Conservation (phyloP, 106 monocot genomes). For the Narthecium ossifragum region DNA sequence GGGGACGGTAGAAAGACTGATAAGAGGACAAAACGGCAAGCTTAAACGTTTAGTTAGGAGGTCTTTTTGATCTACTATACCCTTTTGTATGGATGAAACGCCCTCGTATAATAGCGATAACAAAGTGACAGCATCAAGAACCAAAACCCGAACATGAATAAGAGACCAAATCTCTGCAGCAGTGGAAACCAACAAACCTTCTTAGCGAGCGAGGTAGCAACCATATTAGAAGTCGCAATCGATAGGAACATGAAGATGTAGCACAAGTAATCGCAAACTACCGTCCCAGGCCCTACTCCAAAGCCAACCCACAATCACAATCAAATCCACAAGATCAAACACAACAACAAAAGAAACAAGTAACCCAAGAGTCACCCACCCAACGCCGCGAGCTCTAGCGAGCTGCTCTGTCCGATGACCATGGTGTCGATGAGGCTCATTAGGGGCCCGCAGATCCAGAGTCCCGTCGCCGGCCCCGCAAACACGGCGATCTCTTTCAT, state of each 20-base stretch:
- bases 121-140: no score
- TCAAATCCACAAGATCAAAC: background rate
- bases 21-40: no score
- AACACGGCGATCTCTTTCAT: slow-evolving; percentile 80
- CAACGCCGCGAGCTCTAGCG: slow-evolving; percentile 82
- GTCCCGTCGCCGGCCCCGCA: slow-evolving; percentile 77
- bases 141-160: background rate
- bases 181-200: slow-evolving; percentile 25
- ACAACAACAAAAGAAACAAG: background rate
- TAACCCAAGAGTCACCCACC: slow-evolving; percentile 21
- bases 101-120: no score
- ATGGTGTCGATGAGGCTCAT: slow-evolving; percentile 98
- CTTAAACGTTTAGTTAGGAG: no score
- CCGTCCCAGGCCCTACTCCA: slow-evolving; percentile 72
- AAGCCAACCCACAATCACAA: background rate
- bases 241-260: slow-evolving; percentile 96
- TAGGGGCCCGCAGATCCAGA: slow-evolving; percentile 93
- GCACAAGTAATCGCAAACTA: slow-evolving; percentile 76
- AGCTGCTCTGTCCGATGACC: slow-evolving; percentile 90
- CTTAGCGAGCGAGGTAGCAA: slow-evolving; percentile 89
- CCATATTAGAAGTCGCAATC: slow-evolving; percentile 92
- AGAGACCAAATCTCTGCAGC: background rate
- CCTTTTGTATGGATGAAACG: no score
- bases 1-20: no score
- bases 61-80: no score